These are phyloP conservation scores for Amanita inopinata DNA, from an alignment of 768 basidiomycete genomes.

Conservation along the genomic window DNA sequence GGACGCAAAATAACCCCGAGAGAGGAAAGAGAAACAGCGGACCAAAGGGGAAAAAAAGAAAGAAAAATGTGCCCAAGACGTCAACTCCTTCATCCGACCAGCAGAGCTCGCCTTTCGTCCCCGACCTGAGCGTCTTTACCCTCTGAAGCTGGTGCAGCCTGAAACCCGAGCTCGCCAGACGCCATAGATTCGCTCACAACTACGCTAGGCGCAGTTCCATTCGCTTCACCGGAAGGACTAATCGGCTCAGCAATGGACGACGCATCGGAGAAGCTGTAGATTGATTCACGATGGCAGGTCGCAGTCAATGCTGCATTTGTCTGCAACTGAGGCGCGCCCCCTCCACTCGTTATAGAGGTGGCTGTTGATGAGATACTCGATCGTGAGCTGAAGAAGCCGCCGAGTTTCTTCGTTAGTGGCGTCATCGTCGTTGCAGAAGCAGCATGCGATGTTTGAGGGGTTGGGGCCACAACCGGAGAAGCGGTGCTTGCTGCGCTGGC, in stretches of 20 bases:
- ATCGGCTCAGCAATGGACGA: conserved; percentile 52
- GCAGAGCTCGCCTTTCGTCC: too few species aligned
- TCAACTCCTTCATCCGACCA: too few species aligned
- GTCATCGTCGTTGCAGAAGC: conserved; percentile 21
- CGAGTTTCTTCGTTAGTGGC: conserved; percentile 56
- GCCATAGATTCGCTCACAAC: not conserved
- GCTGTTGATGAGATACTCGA: conserved; percentile 39
- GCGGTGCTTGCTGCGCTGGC: conserved; percentile 15
- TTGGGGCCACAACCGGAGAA: conserved; percentile 16
- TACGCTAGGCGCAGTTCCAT: conserved; percentile 11
- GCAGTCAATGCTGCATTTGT: conserved; percentile 20
- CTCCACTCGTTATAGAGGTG: conserved; percentile 13
- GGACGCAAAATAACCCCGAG: too few species aligned
- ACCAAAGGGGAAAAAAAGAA: too few species aligned
- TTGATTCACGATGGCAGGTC: conserved; percentile 25
- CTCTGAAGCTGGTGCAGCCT: not conserved
- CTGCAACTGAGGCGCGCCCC: conserved; percentile 21
- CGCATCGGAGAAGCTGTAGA: conserved; percentile 46
- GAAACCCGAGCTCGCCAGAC: too few species aligned
- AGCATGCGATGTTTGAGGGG: conserved; percentile 18
- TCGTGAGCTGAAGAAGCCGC: conserved; percentile 59
- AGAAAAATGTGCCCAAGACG: too few species aligned
- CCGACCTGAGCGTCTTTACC: not conserved
- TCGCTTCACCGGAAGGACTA: conserved; percentile 36
- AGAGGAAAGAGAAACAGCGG: too few species aligned